These are phyloP conservation scores for Diaporthe capsici DNA, from an alignment of 2,329 filamentous ascomycete species.

Conservation along the genomic window DNA sequence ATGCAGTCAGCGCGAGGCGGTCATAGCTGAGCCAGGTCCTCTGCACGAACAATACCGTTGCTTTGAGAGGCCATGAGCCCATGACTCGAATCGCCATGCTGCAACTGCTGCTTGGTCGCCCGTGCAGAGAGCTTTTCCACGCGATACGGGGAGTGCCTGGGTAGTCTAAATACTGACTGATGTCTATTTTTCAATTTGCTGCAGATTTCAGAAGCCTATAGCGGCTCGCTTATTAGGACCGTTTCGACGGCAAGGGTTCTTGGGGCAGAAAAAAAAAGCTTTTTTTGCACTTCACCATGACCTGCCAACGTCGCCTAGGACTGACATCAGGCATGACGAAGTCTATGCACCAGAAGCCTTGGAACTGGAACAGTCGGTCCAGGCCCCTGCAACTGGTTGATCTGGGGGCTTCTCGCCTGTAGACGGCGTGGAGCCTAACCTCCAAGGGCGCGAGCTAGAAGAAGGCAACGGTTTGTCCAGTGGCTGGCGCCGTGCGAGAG, in stretches of 20 bases:
- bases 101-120: background rate
- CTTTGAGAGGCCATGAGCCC: constrained; percentile 14
- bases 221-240: constrained; percentile 3
- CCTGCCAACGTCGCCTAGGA: background rate
- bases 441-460: background rate
- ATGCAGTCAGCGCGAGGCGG: constrained; percentile 31
- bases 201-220: constrained; percentile 11
- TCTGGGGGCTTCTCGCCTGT: constrained; percentile 4
- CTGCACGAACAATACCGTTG: constrained; percentile 1
- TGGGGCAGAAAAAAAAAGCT: background rate
- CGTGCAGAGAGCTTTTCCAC: constrained; percentile 12
- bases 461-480: constrained; percentile 5
- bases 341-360: constrained; percentile 21
- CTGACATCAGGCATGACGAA: constrained; percentile 28
- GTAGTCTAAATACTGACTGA: background rate
- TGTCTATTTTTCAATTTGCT: constrained; percentile 16
- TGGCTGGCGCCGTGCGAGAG: background rate
- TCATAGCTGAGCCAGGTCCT: constrained; percentile 30
- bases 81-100: constrained; percentile 28
- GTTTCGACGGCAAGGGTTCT: constrained; percentile 14
- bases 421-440: constrained; percentile 11
- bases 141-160: background rate
- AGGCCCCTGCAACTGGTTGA: constrained; percentile 16
- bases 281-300: constrained; percentile 16
- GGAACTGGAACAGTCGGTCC: constrained; percentile 2